Conservation (phyloP, 495 filamentous ascomycete genomes). For the Copromyces sp. region DNA sequence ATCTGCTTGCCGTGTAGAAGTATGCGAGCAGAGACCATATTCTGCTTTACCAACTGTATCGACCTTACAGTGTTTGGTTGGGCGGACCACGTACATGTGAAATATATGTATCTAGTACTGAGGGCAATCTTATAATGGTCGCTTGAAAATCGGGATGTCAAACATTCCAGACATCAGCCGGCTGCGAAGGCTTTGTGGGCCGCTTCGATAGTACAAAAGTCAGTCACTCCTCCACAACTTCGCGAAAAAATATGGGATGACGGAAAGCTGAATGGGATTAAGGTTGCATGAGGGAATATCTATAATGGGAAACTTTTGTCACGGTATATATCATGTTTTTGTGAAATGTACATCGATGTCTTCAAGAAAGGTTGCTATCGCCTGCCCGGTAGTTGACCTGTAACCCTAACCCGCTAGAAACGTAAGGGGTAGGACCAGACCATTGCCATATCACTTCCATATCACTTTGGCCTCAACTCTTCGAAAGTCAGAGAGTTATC, state of each 20-base stretch:
- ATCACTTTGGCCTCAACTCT: not conserved
- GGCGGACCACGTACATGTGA: not conserved
- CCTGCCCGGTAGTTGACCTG: not conserved
- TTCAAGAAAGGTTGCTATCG: not conserved
- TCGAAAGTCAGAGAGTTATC: not conserved
- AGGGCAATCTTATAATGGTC: not conserved
- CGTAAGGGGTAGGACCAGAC: not conserved
- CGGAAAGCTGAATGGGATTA: too few relatives aligned
- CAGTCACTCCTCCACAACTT: not conserved
- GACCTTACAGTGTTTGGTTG: not conserved
- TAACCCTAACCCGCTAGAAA: not conserved
- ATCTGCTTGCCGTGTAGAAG: too few relatives aligned
- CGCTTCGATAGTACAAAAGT: not conserved
- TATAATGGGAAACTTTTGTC: not conserved
- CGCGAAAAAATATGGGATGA: not conserved
- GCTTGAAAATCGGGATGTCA: not conserved
- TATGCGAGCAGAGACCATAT: not conserved
- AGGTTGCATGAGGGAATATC: too few relatives aligned
- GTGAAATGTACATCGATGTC: not conserved
- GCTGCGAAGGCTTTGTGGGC: not conserved
- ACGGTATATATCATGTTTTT: not conserved
- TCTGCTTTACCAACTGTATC: not conserved
- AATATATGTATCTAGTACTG: not conserved
- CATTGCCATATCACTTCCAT: not conserved
- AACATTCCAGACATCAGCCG: not conserved